Conservation (phyloP, 768 basidiomycete species). For the Tulasnella calospora region DNA sequence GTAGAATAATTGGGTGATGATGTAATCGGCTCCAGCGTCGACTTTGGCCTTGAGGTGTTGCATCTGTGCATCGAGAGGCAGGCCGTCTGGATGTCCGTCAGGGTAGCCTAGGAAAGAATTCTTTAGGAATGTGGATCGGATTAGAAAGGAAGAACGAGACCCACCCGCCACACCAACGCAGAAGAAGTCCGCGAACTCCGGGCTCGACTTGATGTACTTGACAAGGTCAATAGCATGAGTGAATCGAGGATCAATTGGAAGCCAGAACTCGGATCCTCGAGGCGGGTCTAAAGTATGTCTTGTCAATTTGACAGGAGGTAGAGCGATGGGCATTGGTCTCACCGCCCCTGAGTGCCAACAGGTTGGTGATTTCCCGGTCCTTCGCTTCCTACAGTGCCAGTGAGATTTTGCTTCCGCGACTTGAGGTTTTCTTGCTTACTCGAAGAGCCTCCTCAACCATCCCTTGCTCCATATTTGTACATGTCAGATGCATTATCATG, state of each 20-base stretch:
- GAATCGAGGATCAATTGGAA: constrained; percentile 77
- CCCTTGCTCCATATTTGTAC: constrained; percentile 92
- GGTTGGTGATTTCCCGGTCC: constrained; percentile 74
- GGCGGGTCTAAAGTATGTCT: constrained; percentile 65
- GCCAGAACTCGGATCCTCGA: constrained; percentile 90
- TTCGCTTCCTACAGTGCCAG: constrained; percentile 56
- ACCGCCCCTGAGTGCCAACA: constrained; percentile 92
- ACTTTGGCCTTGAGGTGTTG: constrained; percentile 77
- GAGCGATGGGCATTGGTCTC: constrained; percentile 30
- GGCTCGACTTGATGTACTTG: constrained; percentile 70
- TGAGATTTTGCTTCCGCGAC: not conserved
- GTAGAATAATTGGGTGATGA: constrained; percentile 95
- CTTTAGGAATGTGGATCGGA: not conserved
- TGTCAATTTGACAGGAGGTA: not conserved
- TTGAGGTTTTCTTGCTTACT: constrained; percentile 44
- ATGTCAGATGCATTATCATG: constrained; percentile 90
- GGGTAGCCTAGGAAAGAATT: constrained; percentile 63
- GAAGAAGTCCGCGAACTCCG: constrained; percentile 76
- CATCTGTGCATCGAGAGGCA: constrained; percentile 54
- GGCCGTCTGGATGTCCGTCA: constrained; percentile 72
- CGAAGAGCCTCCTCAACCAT: constrained; percentile 79
- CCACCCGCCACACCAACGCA: constrained; percentile 92
- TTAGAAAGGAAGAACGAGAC: not conserved
- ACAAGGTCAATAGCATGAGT: constrained; percentile 86
- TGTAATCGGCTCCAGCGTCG: constrained; percentile 92